Percentiles rank a stretch among this genome's conserved stretches.
Evolutionary conservation across 208 protist species (phyloP).

Genomic region (Wallacemonas rigidus): DNA sequence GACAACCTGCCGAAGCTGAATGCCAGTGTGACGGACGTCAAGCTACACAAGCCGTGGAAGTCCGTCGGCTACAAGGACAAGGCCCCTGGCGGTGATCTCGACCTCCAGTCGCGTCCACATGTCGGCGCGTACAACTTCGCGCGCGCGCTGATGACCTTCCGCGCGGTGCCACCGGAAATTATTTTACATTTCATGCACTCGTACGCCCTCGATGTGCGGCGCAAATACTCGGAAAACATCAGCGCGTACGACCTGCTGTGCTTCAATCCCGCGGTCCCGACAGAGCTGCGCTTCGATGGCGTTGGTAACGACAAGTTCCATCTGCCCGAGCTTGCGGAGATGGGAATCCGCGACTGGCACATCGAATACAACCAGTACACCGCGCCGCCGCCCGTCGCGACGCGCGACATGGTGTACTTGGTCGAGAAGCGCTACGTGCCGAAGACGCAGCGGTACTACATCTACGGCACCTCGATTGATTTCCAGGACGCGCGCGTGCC

Average conservation of each 20-base stretch:
- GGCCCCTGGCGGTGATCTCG: constrained; percentile 63
- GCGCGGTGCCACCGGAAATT: constrained; percentile 41
- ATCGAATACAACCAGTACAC: constrained; percentile 73
- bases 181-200: constrained; percentile 72
- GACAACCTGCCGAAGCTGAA: constrained; percentile 55
- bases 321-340: constrained; percentile 38
- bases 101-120: constrained; percentile 68
- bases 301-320: constrained; percentile 50
- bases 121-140: constrained; percentile 85
- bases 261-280: constrained; percentile 44
- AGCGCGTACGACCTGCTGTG: constrained; percentile 57
- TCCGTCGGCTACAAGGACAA: constrained; percentile 70
- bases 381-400: constrained; percentile 69
- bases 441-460: constrained; percentile 64
- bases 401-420: constrained; percentile 73
- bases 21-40: constrained; percentile 29
- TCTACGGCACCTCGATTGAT: constrained; percentile 82
- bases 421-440: constrained; percentile 76
- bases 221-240: constrained; percentile 66
- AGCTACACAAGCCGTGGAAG: constrained; percentile 40
- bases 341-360: constrained; percentile 57
- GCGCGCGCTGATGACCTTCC: constrained; percentile 66
- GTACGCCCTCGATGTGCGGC: constrained; percentile 50
- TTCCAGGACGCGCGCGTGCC: constrained; percentile 27
- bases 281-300: constrained; percentile 21